Conservation (phyloP, 495 filamentous ascomycete species). For the Xylaria venustula region DNA sequence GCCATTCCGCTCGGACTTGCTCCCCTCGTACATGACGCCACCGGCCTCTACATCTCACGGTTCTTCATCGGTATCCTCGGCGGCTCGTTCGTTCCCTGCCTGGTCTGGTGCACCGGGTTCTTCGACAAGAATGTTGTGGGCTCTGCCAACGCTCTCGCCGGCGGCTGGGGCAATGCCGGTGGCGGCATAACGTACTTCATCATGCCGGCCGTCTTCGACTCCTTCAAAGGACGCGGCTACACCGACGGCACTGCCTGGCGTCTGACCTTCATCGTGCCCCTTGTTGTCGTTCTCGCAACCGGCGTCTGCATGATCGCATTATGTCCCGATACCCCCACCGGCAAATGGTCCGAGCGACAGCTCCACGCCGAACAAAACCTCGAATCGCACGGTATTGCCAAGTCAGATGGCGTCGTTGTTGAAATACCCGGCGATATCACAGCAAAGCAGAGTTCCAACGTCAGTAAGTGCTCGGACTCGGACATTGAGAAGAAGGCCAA, state of each 20-base stretch:
- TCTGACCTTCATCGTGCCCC: conserved; percentile 79
- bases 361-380: conserved; percentile 46
- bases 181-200: conserved; percentile 88
- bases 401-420: conserved; percentile 36
- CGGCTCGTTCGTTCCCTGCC: conserved; percentile 88
- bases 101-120: conserved; percentile 94
- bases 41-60: conserved; percentile 72
- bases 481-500: conserved; percentile 42
- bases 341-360: conserved; percentile 76
- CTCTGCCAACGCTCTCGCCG: conserved; percentile 83
- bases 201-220: conserved; percentile 90
- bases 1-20: conserved; percentile 81
- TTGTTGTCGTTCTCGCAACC: conserved; percentile 66
- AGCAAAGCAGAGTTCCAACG: conserved; percentile 44
- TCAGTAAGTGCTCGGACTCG: conserved; percentile 25
- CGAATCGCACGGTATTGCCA: conserved; percentile 34
- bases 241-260: conserved; percentile 74
- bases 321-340: conserved; percentile 82
- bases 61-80: conserved; percentile 96
- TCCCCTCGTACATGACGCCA: conserved; percentile 67
- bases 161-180: conserved; percentile 85
- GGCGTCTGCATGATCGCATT: conserved; percentile 69
- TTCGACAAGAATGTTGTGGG: conserved; percentile 96
- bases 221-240: conserved; percentile 63
- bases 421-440: conserved; percentile 55